phyloP scores from a whole-genome alignment of 1,284 basidiomycete species.

The Ganoderma boninense region DNA sequence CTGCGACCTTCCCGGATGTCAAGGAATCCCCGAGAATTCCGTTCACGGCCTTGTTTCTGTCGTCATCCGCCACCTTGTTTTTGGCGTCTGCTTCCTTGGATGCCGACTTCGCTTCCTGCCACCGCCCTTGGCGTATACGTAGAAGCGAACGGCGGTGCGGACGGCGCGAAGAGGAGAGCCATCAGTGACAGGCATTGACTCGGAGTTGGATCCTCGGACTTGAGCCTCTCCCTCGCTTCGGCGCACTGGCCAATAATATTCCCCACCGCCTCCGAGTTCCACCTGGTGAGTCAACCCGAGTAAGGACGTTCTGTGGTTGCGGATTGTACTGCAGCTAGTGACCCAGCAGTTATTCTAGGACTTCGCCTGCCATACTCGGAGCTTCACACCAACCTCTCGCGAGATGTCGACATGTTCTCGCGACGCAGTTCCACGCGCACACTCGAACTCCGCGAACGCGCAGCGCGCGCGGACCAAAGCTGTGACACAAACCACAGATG shows the following conservation, averaged over 20 bases:
- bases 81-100: not conserved
- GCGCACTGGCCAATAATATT: not conserved
- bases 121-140: not conserved
- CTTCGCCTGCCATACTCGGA: not conserved
- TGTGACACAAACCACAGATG: not conserved
- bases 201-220: not conserved
- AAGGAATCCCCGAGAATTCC: not conserved
- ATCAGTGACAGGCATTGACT: slow-evolving; percentile 4
- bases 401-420: not conserved
- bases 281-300: not conserved
- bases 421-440: no score
- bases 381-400: not conserved
- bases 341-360: not conserved
- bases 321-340: not conserved
- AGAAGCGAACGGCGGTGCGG: not conserved
- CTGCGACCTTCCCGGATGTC: slow-evolving; percentile 3
- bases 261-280: not conserved
- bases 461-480: not conserved
- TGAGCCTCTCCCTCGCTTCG: not conserved
- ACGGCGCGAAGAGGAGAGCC: not conserved
- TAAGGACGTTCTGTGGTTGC: not conserved
- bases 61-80: not conserved
- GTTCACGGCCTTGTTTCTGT: not conserved
- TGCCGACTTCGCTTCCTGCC: not conserved
- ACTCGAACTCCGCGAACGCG: not conserved